Evolutionary conservation across 106 monocot genomes (phyloP).

Genomic region (Agapanthus africanus): DNA sequence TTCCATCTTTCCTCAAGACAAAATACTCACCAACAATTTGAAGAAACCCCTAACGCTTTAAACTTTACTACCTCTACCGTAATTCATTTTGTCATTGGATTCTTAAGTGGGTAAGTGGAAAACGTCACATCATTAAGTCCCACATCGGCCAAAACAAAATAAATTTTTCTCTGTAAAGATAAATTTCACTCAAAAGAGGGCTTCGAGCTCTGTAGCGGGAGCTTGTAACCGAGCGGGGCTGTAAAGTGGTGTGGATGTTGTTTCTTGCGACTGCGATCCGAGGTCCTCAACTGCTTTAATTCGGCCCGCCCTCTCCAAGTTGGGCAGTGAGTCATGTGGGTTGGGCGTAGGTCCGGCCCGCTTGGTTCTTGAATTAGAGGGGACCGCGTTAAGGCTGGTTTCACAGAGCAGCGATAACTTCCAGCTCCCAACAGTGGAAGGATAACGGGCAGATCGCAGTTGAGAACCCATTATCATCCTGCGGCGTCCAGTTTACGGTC

Average conservation of each 20-base stretch:
- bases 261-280: neutral
- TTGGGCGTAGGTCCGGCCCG: neutral
- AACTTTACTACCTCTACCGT: no score
- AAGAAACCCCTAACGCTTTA: no score
- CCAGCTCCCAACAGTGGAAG: neutral
- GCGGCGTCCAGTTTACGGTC: no score
- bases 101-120: no score
- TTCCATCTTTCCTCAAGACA: no score
- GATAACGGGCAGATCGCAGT: neutral
- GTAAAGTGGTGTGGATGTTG: neutral
- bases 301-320: neutral
- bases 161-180: no score
- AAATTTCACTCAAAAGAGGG: no score
- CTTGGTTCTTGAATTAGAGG: neutral
- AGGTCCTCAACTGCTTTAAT: neutral
- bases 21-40: no score
- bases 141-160: no score
- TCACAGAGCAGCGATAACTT: neutral
- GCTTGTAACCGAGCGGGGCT: conserved; percentile 1
- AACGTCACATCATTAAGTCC: no score
- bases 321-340: neutral
- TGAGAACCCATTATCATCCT: no score
- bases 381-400: neutral
- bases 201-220: neutral
- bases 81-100: no score